phyloP scores from a whole-genome alignment of 1,139 yeast species.

The Saccharomyces hybrid region DNA sequence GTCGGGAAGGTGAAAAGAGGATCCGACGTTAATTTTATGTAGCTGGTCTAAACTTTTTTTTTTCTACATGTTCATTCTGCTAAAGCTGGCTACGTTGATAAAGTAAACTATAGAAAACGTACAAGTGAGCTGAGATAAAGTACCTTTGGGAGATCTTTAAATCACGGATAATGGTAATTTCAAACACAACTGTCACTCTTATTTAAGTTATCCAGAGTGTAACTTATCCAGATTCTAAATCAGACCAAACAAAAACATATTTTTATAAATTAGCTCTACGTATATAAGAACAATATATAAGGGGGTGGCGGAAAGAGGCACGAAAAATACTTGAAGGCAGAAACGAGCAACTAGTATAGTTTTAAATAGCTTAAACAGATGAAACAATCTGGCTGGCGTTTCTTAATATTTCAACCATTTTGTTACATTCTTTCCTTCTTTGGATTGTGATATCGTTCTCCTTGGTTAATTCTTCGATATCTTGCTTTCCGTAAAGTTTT shows the following conservation, averaged over 20 bases:
- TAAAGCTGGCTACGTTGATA: too few relatives aligned
- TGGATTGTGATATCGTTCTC: conserved; percentile 91
- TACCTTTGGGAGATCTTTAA: too few relatives aligned
- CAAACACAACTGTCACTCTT: too few relatives aligned
- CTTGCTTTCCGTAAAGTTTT: conserved; percentile 72
- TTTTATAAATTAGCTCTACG: neutral
- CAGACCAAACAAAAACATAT: neutral
- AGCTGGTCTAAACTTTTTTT: too few relatives aligned
- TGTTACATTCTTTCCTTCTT: conserved; percentile 88
- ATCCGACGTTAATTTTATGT: too few relatives aligned
- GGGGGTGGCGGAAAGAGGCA: neutral
- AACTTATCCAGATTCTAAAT: too few relatives aligned
- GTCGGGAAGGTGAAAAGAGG: too few relatives aligned
- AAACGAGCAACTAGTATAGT: neutral
- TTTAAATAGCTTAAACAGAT: conserved; percentile 46
- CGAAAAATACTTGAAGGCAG: neutral
- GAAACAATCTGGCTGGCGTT: conserved; percentile 90
- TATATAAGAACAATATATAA: neutral
- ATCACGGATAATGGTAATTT: too few relatives aligned
- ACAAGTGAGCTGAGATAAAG: too few relatives aligned
- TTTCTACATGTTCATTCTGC: too few relatives aligned
- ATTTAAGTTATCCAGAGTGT: too few relatives aligned
- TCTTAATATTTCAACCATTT: conserved; percentile 85
- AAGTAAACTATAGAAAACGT: too few relatives aligned
- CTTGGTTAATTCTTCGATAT: conserved; percentile 69